phyloP scores from a whole-genome alignment of 257 asterid species.

The Solanum clarkiae region DNA sequence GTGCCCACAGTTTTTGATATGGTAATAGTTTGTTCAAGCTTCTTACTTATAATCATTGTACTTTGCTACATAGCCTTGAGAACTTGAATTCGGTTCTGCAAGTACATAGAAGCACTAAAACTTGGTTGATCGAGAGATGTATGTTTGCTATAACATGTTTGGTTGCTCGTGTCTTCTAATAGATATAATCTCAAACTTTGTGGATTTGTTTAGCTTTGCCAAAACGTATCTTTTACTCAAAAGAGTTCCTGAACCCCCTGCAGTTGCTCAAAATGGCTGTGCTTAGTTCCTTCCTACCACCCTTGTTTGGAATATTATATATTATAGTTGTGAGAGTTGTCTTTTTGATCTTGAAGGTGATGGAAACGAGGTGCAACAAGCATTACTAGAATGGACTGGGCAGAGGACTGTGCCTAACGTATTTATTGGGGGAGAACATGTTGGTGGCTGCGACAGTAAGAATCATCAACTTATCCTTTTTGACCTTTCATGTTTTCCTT shows the following conservation, averaged over 20 bases:
- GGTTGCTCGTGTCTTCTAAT: not conserved
- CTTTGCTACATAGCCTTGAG: not conserved
- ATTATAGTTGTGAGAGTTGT: not conserved
- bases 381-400: slow-evolving; percentile 70
- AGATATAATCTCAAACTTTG: not conserved
- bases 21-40: not conserved
- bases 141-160: not conserved
- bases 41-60: not conserved
- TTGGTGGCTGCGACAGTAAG: slow-evolving; percentile 81
- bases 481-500: not conserved
- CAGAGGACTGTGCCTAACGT: slow-evolving; percentile 82
- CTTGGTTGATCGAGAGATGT: not conserved
- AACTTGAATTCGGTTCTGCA: not conserved
- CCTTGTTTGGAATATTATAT: not conserved
- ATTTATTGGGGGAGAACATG: slow-evolving; percentile 67
- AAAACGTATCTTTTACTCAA: not conserved
- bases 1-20: not conserved
- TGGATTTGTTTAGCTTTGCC: not conserved
- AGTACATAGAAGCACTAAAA: not conserved
- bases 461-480: not conserved
- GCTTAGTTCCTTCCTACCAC: not conserved
- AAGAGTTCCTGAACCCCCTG: not conserved
- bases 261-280: not conserved
- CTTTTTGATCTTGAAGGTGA: slow-evolving; percentile 30
- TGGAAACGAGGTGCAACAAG: slow-evolving; percentile 55